Conservation (phyloP, 2,329 filamentous ascomycete genomes). For the Fusarium lateritium region DNA sequence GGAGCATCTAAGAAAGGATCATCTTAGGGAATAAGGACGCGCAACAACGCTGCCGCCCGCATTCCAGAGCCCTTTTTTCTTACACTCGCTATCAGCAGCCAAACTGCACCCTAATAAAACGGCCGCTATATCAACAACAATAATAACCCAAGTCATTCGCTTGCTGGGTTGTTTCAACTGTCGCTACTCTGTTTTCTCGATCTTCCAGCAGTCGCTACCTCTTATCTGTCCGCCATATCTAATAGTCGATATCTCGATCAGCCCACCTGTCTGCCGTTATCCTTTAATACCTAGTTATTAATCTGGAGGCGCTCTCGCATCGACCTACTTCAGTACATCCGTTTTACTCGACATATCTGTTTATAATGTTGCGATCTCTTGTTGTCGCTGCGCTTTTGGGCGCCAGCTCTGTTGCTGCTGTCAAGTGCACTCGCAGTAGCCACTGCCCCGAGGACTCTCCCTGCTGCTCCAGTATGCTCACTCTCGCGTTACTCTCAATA, state of each 20-base stretch:
- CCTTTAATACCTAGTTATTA: conserved; percentile 24
- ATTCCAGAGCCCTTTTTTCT: conserved; percentile 36
- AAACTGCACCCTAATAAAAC: conserved; percentile 24
- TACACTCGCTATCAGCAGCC: conserved; percentile 19
- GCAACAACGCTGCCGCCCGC: conserved; percentile 39
- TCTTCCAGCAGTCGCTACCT: conserved; percentile 32
- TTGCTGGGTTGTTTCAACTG: conserved; percentile 34
- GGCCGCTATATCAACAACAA: conserved; percentile 16
- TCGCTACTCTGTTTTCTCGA: conserved; percentile 11
- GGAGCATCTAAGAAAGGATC: conserved; percentile 6
- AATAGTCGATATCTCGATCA: conserved; percentile 19
- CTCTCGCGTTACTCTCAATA: background rate
- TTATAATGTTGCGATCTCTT: conserved; percentile 54
- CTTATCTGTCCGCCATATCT: conserved; percentile 14
- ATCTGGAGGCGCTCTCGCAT: conserved; percentile 15
- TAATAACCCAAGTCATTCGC: conserved; percentile 36
- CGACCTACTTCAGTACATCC: conserved; percentile 13
- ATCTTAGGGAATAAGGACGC: conserved; percentile 24
- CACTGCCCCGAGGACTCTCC: conserved; percentile 81
- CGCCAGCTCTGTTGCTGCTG: conserved; percentile 51
- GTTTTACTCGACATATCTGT: conserved; percentile 26
- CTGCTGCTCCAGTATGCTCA: conserved; percentile 80
- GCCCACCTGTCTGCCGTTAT: background rate
- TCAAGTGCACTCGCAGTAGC: conserved; percentile 62
- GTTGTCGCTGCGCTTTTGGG: conserved; percentile 53